Evolutionary conservation across 2,329 filamentous ascomycete genomes (phyloP).

Genomic region (Aureobasidium sp.): DNA sequence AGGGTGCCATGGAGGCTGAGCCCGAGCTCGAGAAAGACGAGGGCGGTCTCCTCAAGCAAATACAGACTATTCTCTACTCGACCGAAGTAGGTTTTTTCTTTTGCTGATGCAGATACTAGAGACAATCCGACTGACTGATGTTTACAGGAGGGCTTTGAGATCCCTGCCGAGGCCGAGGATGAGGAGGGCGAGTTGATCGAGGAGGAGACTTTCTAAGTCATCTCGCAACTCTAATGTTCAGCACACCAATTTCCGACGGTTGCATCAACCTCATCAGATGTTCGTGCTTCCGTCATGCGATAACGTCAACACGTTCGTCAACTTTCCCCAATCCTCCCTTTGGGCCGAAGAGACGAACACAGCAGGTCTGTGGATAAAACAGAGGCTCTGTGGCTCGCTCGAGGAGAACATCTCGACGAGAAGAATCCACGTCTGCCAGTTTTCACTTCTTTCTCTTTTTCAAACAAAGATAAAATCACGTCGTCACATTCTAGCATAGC

Average conservation of each 20-base stretch:
- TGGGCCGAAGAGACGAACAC: neutral
- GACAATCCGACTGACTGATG: neutral
- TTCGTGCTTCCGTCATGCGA: neutral
- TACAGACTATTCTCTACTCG: slow-evolving; percentile 94
- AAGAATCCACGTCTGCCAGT: neutral
- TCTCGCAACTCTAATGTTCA: neutral
- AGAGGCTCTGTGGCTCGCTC: neutral
- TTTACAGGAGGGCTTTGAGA: slow-evolving; percentile 61
- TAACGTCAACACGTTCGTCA: neutral
- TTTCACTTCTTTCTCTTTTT: neutral
- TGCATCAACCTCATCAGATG: neutral
- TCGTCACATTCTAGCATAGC: slow-evolving; percentile 2
- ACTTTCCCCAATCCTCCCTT: neutral
- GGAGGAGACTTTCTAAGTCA: slow-evolving; percentile 66
- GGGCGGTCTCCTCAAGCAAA: slow-evolving; percentile 84
- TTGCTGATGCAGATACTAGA: neutral
- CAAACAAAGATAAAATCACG: neutral
- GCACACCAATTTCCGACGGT: neutral
- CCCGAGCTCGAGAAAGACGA: slow-evolving; percentile 93
- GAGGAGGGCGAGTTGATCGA: slow-evolving; percentile 59
- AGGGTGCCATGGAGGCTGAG: slow-evolving; percentile 86
- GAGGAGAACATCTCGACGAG: neutral
- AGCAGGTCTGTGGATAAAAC: slow-evolving; percentile 8
- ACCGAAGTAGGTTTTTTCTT: slow-evolving; percentile 59
- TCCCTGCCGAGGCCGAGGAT: slow-evolving; percentile 69